Evolutionary conservation across 1,139 yeast genomes (phyloP).

Genomic region (Schwanniomyces etchellsii): DNA sequence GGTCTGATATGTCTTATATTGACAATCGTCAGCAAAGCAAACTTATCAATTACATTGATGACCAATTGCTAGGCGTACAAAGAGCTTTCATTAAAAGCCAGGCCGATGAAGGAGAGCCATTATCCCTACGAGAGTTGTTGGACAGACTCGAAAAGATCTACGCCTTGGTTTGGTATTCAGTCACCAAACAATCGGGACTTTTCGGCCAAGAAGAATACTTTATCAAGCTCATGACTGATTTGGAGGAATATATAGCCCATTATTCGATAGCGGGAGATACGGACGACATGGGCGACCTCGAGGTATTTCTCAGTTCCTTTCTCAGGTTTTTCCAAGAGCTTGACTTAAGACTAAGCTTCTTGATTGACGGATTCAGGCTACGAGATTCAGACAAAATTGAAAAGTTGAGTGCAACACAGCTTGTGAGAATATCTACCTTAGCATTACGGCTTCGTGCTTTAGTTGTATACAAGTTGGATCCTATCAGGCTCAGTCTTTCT

Average conservation of each 20-base stretch:
- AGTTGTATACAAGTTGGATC: conserved; percentile 20
- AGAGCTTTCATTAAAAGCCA: conserved; percentile 60
- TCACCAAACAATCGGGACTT: conserved; percentile 16
- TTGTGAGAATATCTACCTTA: conserved; percentile 42
- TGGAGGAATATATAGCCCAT: conserved; percentile 54
- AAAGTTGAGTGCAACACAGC: conserved; percentile 34
- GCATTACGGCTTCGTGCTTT: conserved; percentile 39
- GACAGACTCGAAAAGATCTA: conserved; percentile 41
- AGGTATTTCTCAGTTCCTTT: conserved; percentile 17
- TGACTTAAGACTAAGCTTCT: conserved; percentile 35
- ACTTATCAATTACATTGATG: conserved; percentile 57
- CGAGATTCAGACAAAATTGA: conserved; percentile 8
- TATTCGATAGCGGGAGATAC: conserved; percentile 22
- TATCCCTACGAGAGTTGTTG: conserved; percentile 35
- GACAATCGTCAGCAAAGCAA: conserved; percentile 48
- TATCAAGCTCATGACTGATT: conserved; percentile 57
- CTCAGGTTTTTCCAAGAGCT: conserved; percentile 37
- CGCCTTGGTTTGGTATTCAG: conserved; percentile 56
- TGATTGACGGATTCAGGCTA: conserved; percentile 33
- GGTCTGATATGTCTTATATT: conserved; percentile 4
- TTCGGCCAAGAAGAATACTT: conserved; percentile 61
- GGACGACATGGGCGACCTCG: conserved; percentile 10
- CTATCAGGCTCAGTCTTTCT: conserved; percentile 8
- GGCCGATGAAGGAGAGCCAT: conserved; percentile 26
- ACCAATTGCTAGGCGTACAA: conserved; percentile 50